phyloP scores from a whole-genome alignment of 1,139 yeast species.

The Taphrina wiesneri region DNA sequence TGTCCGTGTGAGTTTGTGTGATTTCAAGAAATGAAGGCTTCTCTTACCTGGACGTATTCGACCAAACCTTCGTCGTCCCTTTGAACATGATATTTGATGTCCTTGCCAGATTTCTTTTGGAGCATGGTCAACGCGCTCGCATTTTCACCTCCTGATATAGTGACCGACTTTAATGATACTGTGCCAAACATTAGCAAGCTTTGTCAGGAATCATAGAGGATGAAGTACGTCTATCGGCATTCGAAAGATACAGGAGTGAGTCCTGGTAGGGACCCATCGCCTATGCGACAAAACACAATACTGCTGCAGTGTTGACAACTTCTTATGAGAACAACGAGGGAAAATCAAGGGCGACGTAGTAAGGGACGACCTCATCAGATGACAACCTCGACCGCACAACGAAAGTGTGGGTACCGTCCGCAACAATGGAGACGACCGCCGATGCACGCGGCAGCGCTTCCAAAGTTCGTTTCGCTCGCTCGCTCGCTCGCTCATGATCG shows the following conservation, averaged over 20 bases:
- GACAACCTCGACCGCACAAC: constrained; percentile 4
- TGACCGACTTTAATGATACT: constrained; percentile 25
- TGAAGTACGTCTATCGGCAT: constrained; percentile 12
- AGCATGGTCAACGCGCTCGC: constrained; percentile 4
- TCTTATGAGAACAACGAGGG: too few species aligned
- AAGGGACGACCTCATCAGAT: background rate
- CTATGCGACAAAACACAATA: background rate
- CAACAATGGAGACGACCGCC: background rate
- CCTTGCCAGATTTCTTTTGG: constrained; percentile 12
- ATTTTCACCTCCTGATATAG: constrained; percentile 20
- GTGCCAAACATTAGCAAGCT: background rate
- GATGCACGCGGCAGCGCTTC: background rate
- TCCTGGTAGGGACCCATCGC: constrained; percentile 26
- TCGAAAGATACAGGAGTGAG: constrained; percentile 19
- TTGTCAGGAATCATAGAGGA: background rate
- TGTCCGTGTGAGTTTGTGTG: background rate
- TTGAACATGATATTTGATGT: constrained; percentile 4
- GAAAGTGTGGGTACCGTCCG: background rate
- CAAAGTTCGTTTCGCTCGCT: too few species aligned
- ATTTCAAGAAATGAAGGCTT: background rate
- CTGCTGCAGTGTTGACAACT: background rate
- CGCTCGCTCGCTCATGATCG: too few species aligned
- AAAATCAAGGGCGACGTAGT: background rate
- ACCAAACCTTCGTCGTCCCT: constrained; percentile 11
- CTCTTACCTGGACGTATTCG: constrained; percentile 29